A percentile compares a stretch with the other conserved stretches of the same genome.
Conservation (phyloP, 768 basidiomycete species). For the Termitomyces heimii region DNA sequence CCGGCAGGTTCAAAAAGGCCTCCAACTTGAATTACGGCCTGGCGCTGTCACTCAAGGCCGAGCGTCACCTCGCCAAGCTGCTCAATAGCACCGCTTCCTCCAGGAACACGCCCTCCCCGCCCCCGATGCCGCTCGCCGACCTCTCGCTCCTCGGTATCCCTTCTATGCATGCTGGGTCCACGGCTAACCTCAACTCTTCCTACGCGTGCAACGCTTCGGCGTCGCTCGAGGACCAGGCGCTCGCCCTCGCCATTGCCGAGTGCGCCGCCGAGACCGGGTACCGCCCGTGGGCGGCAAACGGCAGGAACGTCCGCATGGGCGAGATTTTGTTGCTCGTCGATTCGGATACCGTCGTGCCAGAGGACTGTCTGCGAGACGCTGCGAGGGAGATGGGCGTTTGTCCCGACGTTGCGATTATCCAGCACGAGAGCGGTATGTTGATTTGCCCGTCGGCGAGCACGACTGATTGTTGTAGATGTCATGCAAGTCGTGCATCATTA, state of each 20-base stretch:
- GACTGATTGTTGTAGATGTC: slow-evolving; percentile 39
- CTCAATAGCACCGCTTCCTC: slow-evolving; percentile 14
- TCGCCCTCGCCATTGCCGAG: slow-evolving; percentile 71
- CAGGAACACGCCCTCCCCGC: neutral
- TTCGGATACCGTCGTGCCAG: slow-evolving; percentile 71
- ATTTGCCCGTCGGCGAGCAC: no score
- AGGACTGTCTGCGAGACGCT: slow-evolving; percentile 83
- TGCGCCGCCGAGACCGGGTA: slow-evolving; percentile 49
- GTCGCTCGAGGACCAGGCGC: slow-evolving; percentile 64
- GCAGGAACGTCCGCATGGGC: slow-evolving; percentile 61
- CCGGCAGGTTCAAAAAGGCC: slow-evolving; percentile 92
- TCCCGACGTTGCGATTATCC: slow-evolving; percentile 77
- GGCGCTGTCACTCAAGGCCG: slow-evolving; percentile 56
- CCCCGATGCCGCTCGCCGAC: neutral
- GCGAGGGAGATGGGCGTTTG: slow-evolving; percentile 74
- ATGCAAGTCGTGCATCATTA: slow-evolving; percentile 85
- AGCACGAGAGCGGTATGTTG: slow-evolving; percentile 64
- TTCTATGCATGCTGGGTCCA: neutral
- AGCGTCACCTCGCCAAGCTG: slow-evolving; percentile 42
- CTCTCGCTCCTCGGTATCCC: slow-evolving; percentile 6
- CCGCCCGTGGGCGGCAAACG: slow-evolving; percentile 74
- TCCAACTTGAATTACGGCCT: slow-evolving; percentile 89
- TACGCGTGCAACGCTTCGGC: slow-evolving; percentile 20
- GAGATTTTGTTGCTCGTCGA: slow-evolving; percentile 78
- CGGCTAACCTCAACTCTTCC: neutral